Conservation (phyloP, 2,329 filamentous ascomycete species). For the Cladosporium sp. region DNA sequence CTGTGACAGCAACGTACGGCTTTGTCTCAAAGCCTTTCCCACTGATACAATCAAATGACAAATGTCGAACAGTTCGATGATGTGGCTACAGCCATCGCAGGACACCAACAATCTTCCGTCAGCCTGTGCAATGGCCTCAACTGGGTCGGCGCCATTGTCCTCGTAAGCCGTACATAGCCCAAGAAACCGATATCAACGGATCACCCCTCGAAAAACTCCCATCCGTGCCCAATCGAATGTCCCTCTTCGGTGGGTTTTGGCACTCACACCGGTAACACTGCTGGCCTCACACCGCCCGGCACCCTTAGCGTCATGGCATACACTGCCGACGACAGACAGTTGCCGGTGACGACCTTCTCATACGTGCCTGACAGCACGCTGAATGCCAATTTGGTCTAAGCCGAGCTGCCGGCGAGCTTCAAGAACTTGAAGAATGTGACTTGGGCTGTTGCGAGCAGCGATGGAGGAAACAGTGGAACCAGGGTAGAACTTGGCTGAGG, state of each 20-base stretch:
- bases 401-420: neutral
- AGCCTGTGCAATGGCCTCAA: conserved; percentile 13
- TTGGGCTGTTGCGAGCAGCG: conserved; percentile 13
- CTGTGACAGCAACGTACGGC: neutral
- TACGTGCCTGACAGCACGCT: conserved; percentile 14
- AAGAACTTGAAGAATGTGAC: conserved; percentile 13
- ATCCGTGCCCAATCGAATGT: neutral
- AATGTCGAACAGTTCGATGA: neutral
- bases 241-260: conserved; percentile 17
- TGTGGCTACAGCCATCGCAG: neutral
- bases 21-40: neutral
- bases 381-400: conserved; percentile 7
- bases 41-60: neutral
- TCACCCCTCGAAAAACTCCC: neutral
- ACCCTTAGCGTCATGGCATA: conserved; percentile 13
- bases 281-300: conserved; percentile 15
- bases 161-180: neutral
- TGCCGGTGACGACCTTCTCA: conserved; percentile 10
- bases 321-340: conserved; percentile 8
- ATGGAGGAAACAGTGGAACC: too few species aligned
- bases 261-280: conserved; percentile 17
- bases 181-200: neutral
- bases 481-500: too few species aligned
- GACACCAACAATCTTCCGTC: conserved; percentile 16
- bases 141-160: conserved; percentile 15